These are phyloP conservation scores for Fraxinus baroniana DNA, from an alignment of 305 asterid genomes.

Conservation along the genomic window DNA sequence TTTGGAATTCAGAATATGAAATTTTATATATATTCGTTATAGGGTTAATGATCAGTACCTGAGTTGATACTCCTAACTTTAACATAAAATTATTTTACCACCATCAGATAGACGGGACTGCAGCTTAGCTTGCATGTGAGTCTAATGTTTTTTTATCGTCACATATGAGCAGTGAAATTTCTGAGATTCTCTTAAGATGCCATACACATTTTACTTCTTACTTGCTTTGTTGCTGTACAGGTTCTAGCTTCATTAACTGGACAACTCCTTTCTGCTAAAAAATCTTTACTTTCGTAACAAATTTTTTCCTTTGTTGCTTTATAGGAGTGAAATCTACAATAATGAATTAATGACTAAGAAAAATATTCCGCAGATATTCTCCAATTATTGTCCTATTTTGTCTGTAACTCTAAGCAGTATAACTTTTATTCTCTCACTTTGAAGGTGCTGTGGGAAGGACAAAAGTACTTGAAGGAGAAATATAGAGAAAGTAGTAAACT, in stretches of 20 bases:
- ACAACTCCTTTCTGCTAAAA: not conserved
- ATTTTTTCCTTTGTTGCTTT: not conserved
- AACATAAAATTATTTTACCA: not conserved
- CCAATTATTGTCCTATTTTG: not conserved
- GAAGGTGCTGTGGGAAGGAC: conserved; percentile 86
- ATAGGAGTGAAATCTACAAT: not conserved
- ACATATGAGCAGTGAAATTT: not conserved
- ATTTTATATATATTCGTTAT: not conserved
- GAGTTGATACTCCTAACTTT: not conserved
- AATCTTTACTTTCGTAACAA: not conserved
- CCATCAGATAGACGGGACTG: not conserved
- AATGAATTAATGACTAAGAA: not conserved
- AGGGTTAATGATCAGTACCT: not conserved
- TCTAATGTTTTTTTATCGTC: not conserved
- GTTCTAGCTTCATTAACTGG: not conserved
- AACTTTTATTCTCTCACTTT: conserved; percentile 7
- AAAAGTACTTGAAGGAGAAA: conserved; percentile 30
- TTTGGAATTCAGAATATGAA: not conserved
- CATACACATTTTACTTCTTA: not conserved
- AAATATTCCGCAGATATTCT: not conserved
- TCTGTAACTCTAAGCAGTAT: not conserved
- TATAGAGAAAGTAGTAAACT: not conserved
- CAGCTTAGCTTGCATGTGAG: not conserved
- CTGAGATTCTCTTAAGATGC: not conserved
- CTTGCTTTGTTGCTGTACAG: not conserved